Evolutionary conservation across 495 filamentous ascomycete genomes (phyloP).

Genomic region (Trichoderma reesei): DNA sequence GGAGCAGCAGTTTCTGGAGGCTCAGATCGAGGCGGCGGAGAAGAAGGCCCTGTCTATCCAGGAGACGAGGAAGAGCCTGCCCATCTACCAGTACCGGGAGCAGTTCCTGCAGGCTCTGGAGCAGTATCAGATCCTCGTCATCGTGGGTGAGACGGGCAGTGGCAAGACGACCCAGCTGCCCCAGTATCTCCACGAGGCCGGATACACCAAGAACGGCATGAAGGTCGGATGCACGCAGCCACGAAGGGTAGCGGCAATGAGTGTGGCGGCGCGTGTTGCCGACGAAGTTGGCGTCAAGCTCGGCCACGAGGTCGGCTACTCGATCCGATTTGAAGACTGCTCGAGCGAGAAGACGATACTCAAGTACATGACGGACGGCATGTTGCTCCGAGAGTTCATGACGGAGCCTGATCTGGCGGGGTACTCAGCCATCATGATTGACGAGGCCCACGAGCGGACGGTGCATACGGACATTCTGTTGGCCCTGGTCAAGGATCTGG

Average conservation of each 20-base stretch:
- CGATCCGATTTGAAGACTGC: conserved; percentile 89
- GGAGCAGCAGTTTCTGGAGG: conserved; percentile 69
- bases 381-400: conserved; percentile 86
- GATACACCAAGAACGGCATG: conserved; percentile 68
- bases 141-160: conserved; percentile 82
- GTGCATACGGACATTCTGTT: conserved; percentile 86
- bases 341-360: conserved; percentile 88
- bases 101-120: conserved; percentile 63
- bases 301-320: conserved; percentile 89
- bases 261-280: conserved; percentile 84
- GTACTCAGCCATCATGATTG: conserved; percentile 92
- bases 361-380: conserved; percentile 98
- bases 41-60: conserved; percentile 77
- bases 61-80: conserved; percentile 81
- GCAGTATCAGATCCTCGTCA: conserved; percentile 68
- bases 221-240: conserved; percentile 79
- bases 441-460: conserved; percentile 93
- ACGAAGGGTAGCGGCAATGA: conserved; percentile 94
- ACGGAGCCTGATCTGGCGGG: conserved; percentile 76
- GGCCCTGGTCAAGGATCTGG: conserved; percentile 86
- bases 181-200: conserved; percentile 82
- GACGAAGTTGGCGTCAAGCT: conserved; percentile 90
- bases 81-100: conserved; percentile 76
- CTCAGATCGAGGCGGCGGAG: conserved; percentile 78
- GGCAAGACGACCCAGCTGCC: conserved; percentile 87